Conservation (phyloP, 495 filamentous ascomycete species). For the Recurvomyces mirabilis region DNA sequence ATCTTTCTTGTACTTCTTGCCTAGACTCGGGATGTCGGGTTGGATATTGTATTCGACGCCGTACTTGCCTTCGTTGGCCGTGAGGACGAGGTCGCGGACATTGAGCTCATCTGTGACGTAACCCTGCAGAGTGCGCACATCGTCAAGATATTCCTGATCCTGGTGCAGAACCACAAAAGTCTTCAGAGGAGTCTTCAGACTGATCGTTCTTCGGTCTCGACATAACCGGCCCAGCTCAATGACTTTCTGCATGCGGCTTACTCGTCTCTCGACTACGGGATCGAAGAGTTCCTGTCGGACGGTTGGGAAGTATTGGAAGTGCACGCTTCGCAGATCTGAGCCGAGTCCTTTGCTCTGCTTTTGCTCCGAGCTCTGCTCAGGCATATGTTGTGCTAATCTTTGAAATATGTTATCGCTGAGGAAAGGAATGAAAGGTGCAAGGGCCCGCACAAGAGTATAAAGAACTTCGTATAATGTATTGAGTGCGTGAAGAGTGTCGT, state of each 20-base stretch:
- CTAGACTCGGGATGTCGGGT: slow-evolving; percentile 87
- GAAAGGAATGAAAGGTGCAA: slow-evolving; percentile 95
- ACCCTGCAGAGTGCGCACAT: slow-evolving; percentile 67
- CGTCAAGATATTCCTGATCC: slow-evolving; percentile 70
- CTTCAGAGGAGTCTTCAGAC: slow-evolving; percentile 82
- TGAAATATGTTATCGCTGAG: slow-evolving; percentile 89
- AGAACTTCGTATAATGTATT: slow-evolving; percentile 97
- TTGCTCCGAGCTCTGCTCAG: too few relatives aligned
- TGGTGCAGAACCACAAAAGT: slow-evolving; percentile 81
- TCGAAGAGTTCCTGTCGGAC: slow-evolving; percentile 83
- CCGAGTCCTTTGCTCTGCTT: slow-evolving; percentile 46
- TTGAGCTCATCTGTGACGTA: slow-evolving; percentile 92
- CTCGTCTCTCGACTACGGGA: slow-evolving; percentile 69
- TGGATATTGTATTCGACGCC: slow-evolving; percentile 78
- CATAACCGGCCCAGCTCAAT: slow-evolving; percentile 82
- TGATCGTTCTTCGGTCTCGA: slow-evolving; percentile 72
- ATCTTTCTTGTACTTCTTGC: slow-evolving; percentile 95
- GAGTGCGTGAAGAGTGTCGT: slow-evolving; percentile 76
- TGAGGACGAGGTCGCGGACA: slow-evolving; percentile 70
- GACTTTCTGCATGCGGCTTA: slow-evolving; percentile 86
- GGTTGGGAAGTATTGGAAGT: slow-evolving; percentile 84
- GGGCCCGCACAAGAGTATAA: slow-evolving; percentile 71
- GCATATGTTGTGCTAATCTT: slow-evolving; percentile 70
- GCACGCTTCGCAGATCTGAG: slow-evolving; percentile 66
- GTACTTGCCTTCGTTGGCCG: slow-evolving; percentile 79